Evolutionary conservation across 192 early-diverging fungal genomes (phyloP), one percentile per base, ranked within the genome.

Genomic region (Coemansia sp.): DNA sequence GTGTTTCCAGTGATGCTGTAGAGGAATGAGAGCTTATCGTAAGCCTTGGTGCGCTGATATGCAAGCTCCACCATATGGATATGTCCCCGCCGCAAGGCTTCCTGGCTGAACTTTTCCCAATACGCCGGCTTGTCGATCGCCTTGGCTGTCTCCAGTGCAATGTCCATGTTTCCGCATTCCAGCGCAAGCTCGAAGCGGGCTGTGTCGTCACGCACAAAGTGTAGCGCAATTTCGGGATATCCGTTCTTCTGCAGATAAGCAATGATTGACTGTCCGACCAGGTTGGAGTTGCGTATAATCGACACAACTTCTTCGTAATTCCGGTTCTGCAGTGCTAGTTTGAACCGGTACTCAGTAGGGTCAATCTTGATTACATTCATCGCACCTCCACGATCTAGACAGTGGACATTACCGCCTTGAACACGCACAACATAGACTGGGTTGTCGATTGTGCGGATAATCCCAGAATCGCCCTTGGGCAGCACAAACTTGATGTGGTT

Each of bases 241-340:
- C 97, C 97, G 78, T 99, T 98, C 88, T 98, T 97, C 74, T 99
- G 95, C 62, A 99, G 76, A 75, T 99, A 99, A 1, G 95, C 94
- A 79, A 99, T 99, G 76, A 99, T 99, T 21, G 93, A 92, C 72
- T 99, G 97, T 5, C 97, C 97, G 7, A 98, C 93, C 49, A 99
- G 80, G 78, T 98, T 98, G 7, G 92, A 94, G 60, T 87, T 95
- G 52, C 92, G 91, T 71, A 99, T 98, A 62, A 99, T 94, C 67
- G 93, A 87, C 53, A 99, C 83, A 0, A 99, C 97, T 70, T 98
- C 92, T 59, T 95, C 93, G 75, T 98, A 98, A 77, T 99, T 93
- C 48, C 88, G 85, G 61, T 89, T 86, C 30, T 93, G 86, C 31
- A 99, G 82, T 1, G 97, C 93, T 50, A 95, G 82, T 81, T 99